Evolutionary conservation across 164 flowering plant species (phyloP).

Genomic region (Houttuynia cordata): DNA sequence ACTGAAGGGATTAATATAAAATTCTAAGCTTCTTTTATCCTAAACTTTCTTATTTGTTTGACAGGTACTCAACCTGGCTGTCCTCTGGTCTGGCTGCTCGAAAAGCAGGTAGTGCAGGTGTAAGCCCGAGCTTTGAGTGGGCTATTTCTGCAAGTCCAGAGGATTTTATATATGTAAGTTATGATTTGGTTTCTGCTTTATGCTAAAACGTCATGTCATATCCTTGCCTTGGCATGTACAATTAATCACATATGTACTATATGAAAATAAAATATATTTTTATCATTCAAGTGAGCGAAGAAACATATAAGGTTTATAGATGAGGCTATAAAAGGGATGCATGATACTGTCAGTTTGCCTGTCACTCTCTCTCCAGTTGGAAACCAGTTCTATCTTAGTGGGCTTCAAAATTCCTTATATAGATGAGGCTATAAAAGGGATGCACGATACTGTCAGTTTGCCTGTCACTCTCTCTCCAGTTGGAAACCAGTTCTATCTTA

Average conservation of each 20-base stretch:
- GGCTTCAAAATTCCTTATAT: too few species aligned
- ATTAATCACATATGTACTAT: too few species aligned
- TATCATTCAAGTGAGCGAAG: too few species aligned
- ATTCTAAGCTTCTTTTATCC: not conserved
- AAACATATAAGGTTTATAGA: too few species aligned
- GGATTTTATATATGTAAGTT: conserved; percentile 70
- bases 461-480: not conserved
- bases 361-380: too few species aligned
- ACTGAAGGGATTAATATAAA: not conserved
- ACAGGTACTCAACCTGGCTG: conserved; percentile 78
- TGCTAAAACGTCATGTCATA: not conserved
- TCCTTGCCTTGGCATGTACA: not conserved
- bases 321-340: not conserved
- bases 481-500: too few species aligned
- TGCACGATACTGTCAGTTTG: not conserved
- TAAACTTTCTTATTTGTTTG: not conserved
- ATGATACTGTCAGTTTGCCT: not conserved
- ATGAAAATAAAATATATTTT: too few species aligned
- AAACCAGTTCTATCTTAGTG: too few species aligned
- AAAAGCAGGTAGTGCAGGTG: conserved; percentile 28
- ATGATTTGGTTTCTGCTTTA: not conserved
- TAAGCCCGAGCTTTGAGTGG: conserved; percentile 66
- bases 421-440: too few species aligned
- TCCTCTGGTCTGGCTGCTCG: conserved; percentile 69
- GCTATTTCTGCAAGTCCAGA: conserved; percentile 68